Base-by-base conservation (phyloP, 2,329 filamentous ascomycete species). In the Hypoxylon sp. region DNA sequence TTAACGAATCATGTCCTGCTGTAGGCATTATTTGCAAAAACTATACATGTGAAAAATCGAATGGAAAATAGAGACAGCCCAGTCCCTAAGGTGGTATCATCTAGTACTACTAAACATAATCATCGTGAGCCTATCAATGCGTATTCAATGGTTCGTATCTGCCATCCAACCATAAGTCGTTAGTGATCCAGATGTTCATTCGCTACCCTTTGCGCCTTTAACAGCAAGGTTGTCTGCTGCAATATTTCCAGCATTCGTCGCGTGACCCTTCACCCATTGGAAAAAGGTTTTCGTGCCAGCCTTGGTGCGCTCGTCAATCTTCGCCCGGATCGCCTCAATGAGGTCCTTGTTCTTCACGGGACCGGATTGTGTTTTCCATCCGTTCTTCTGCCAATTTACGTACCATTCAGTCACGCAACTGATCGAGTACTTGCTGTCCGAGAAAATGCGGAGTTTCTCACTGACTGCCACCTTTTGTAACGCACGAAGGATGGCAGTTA, bases 391-490 rank as follows among this genome's bases (percentile, higher is more conserved):
- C 96, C 96, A 98, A 62, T 87, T 90, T 22, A 81, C 80, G 75
- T 90, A 94, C 95, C 96, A 99, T 48, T 90, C 86, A 0, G 91
- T 97, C 26, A 94, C 89, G 76, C 95, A 98, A 72, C 94, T 91
- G 80, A 98, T 97, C 1, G 93, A 87, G 81, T 98, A 98, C 75
- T 90, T 90, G 80, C 92, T 96, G 81, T 99, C 96, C n/a, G 91
- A 94, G 77, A 91, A 87, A 72, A 99, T 97, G 63, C 90, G 86
- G 11, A 97, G 87, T 66, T 89, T 84, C 63, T 92, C 86, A 64
- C 90, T 85, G 14, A 87, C 81, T 0, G 92, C 90, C 1, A 91
- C 89, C 50, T 91, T 87, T 75, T 98, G 90, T 22, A 98, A 85
- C 0, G 94, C 94, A 63, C 94, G 91, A 31, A 93, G 84, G 70